Evolutionary conservation across 805 yeast species (phyloP), one percentile per base, ranked within the genome.

Genomic region (Saturnispora bothae): DNA sequence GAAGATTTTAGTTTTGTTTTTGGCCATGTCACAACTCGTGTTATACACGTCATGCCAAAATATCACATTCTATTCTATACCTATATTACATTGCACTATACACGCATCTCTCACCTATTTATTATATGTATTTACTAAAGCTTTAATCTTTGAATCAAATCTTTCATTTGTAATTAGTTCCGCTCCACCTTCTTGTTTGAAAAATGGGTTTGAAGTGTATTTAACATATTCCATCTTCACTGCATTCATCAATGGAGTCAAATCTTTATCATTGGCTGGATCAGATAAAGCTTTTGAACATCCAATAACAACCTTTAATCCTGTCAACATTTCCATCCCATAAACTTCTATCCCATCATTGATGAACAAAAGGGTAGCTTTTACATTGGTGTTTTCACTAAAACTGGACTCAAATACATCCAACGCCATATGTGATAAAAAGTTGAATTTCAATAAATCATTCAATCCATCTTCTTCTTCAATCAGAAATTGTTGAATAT

Each of bases 361-460:
- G 3, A 76, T 70, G 52, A 79, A 77, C 26, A 80, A 58, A 20
- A 80, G 57, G 4, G 43, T 27, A 5, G 44, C 43, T 20, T 42
- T 43, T 14, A 38, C 48, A 7, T 39, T 41, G 2, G 41, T 38
- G 9, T 65, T 44, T 0, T 76, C 73, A 22, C 57, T 57, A 38
- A 61, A 60, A 4, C 69, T 65, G 2, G 81, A 71, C 25, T 76
- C 65, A 49, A 80, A 77, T 16, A 78, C 69, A 53, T 80, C 88
- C 18, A 80, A 59, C 4, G 85, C 76, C 80, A 80, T 78, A 51
- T 80, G 84, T n/a, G 83, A 71, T 22, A 80, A 60, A 47, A 79
- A 79, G 49, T 80, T 77, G 59, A 75, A 78, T 47, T 78, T 75
- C 22, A 78, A 58, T 39, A 71, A 58, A 42, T 63, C 64, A 46